Percentiles rank a stretch among this genome's conserved stretches.
Conservation (phyloP, 1,284 basidiomycete genomes). For the Tilletia caries region DNA sequence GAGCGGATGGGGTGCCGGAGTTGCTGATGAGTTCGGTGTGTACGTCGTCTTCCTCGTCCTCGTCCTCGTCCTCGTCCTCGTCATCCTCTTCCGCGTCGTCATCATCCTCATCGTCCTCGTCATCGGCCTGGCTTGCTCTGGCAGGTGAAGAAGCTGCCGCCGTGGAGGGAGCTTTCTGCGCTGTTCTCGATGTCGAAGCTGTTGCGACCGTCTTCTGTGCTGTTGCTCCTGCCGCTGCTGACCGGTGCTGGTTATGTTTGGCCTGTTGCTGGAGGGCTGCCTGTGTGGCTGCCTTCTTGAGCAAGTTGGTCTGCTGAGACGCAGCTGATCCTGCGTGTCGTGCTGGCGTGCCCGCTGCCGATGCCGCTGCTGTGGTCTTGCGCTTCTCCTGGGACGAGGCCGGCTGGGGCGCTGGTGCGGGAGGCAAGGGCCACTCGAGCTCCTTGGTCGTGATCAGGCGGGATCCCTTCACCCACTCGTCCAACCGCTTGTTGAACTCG, state of each 20-base stretch:
- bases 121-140: conserved; percentile 17
- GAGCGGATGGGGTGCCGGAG: not conserved
- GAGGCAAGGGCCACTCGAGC: conserved; percentile 78
- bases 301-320: conserved; percentile 57
- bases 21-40: not conserved
- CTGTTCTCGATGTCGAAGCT: not conserved
- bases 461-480: conserved; percentile 94
- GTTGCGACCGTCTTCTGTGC: not conserved
- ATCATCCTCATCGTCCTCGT: not conserved
- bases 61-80: not conserved
- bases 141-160: too few species aligned
- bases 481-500: conserved; percentile 65
- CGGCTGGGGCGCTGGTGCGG: not conserved
- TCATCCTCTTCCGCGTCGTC: too few species aligned
- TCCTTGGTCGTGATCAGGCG: conserved; percentile 79
- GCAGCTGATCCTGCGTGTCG: not conserved
- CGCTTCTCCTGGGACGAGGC: conserved; percentile 27
- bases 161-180: not conserved
- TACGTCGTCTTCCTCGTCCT: not conserved
- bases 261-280: not conserved
- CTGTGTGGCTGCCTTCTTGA: conserved; percentile 64
- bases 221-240: not conserved
- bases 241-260: not conserved
- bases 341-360: conserved; percentile 17
- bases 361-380: too few species aligned